A percentile compares a stretch with the other conserved stretches of the same genome.
phyloP scores from a whole-genome alignment of 2,329 filamentous ascomycete species.

The Botryotinia calthae region DNA sequence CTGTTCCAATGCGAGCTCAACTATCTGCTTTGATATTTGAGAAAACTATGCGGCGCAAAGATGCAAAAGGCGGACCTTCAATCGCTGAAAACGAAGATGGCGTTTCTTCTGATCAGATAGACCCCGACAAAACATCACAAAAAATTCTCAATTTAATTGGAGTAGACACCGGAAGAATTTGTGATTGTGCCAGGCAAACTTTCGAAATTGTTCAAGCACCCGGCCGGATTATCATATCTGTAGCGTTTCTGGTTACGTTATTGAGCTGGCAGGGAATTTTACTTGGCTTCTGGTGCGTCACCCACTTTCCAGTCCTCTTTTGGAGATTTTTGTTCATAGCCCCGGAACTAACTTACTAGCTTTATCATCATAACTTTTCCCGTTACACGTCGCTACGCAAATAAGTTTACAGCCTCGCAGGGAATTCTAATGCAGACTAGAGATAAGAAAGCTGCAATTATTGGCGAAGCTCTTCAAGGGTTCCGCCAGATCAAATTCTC shows the following conservation, averaged over 20 bases:
- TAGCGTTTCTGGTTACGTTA: constrained; percentile 60
- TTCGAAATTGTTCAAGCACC: constrained; percentile 49
- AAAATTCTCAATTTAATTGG: constrained; percentile 72
- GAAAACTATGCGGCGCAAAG: constrained; percentile 72
- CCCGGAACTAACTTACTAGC: constrained; percentile 56
- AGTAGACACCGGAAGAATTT: constrained; percentile 65
- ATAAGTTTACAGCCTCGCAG: constrained; percentile 60
- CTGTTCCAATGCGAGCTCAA: constrained; percentile 60
- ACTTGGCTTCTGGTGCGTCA: constrained; percentile 51
- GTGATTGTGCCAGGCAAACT: constrained; percentile 52
- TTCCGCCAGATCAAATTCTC: constrained; percentile 83
- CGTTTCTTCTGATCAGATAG: constrained; percentile 49
- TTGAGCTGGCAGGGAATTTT: constrained; percentile 68
- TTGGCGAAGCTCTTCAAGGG: constrained; percentile 72
- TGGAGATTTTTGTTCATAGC: neutral
- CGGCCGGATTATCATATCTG: constrained; percentile 49
- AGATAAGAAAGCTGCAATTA: constrained; percentile 69
- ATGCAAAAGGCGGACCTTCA: constrained; percentile 53
- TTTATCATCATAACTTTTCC: constrained; percentile 60
- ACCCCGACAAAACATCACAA: constrained; percentile 54
- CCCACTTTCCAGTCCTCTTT: neutral
- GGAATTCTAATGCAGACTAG: constrained; percentile 69
- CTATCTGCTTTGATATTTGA: constrained; percentile 70
- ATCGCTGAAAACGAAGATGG: constrained; percentile 17
- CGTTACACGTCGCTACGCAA: constrained; percentile 47